Percentiles rank a stretch among this genome's conserved stretches.
These are phyloP conservation scores for Thermoascus crustaceus DNA, from an alignment of 2,329 filamentous ascomycete genomes.

Conservation along the genomic window DNA sequence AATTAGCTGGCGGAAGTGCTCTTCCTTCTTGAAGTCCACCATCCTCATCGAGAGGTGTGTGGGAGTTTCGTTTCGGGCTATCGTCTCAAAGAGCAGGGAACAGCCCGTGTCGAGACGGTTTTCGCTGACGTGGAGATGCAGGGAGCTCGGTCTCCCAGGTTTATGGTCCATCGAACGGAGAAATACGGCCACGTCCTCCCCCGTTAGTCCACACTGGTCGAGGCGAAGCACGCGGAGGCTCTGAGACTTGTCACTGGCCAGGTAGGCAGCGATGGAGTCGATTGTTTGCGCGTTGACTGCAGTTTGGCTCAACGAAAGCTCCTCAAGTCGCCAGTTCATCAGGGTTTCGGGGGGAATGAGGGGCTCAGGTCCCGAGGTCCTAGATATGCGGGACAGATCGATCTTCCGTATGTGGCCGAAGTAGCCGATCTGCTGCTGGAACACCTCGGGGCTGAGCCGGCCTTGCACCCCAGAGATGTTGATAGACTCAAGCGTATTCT, in stretches of 20 bases:
- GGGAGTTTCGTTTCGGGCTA: conserved; percentile 49
- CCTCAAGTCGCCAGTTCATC: conserved; percentile 58
- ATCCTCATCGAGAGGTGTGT: conserved; percentile 58
- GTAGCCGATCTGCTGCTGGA: conserved; percentile 58
- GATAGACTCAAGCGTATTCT: conserved; percentile 58
- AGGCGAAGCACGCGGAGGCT: conserved; percentile 54
- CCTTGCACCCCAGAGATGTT: conserved; percentile 61
- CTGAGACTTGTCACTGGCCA: conserved; percentile 52
- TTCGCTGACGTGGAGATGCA: conserved; percentile 60
- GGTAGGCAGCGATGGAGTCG: conserved; percentile 57
- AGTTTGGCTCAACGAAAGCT: conserved; percentile 57
- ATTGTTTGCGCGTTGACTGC: conserved; percentile 55
- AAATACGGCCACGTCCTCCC: conserved; percentile 56
- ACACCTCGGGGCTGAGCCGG: conserved; percentile 54
- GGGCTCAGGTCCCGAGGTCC: conserved; percentile 55
- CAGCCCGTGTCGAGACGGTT: conserved; percentile 43
- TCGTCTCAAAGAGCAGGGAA: conserved; percentile 34
- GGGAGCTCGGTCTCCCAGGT: conserved; percentile 43
- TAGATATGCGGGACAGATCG: conserved; percentile 57
- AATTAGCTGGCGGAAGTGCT: conserved; percentile 56
- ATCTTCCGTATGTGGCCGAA: conserved; percentile 59
- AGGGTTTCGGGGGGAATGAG: conserved; percentile 59
- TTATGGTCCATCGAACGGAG: conserved; percentile 54
- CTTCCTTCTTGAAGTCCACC: conserved; percentile 60
- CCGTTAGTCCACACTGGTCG: conserved; percentile 59